Percentiles rank a stretch among this genome's conserved stretches.
Evolutionary conservation across 202 grass and related monocot species (phyloP).

Genomic region (Dendrocalamus latiflorus): DNA sequence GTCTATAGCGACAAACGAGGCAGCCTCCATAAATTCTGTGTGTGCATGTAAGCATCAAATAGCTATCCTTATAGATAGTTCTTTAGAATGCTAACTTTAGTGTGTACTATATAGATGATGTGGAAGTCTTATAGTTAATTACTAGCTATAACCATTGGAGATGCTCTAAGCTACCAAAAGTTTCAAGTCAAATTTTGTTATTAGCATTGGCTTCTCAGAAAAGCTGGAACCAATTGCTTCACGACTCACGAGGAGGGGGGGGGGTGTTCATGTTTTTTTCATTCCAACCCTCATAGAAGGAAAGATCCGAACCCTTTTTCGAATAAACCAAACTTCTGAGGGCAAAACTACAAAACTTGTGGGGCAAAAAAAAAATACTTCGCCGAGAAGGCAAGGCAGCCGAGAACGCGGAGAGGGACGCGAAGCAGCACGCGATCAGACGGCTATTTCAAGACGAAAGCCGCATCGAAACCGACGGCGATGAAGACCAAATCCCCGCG

Average conservation of each 20-base stretch:
- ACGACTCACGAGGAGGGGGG: too few species aligned
- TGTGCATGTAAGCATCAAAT: too few species aligned
- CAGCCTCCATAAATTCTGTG: too few species aligned
- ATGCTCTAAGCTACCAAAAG: too few species aligned
- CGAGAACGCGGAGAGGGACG: background rate
- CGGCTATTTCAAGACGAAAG: conserved; percentile 8
- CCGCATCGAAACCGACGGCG: background rate
- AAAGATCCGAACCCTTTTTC: background rate
- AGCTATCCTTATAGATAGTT: too few species aligned
- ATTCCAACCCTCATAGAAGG: background rate
- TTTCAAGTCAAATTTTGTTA: background rate
- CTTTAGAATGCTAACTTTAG: too few species aligned
- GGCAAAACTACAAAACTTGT: background rate
- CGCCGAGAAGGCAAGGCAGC: conserved; percentile 7
- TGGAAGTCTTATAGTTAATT: too few species aligned
- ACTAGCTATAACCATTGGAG: too few species aligned
- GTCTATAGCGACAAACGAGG: too few species aligned
- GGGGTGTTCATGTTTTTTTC: background rate
- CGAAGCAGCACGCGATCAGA: background rate
- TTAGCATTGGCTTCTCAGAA: background rate
- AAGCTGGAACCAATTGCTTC: background rate
- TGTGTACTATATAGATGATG: too few species aligned
- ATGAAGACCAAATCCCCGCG: conserved; percentile 28
- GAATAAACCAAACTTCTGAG: background rate
- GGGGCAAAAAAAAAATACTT: background rate